Base-by-base conservation (phyloP, 306 rosid species). In the Biancaea sappan region DNA sequence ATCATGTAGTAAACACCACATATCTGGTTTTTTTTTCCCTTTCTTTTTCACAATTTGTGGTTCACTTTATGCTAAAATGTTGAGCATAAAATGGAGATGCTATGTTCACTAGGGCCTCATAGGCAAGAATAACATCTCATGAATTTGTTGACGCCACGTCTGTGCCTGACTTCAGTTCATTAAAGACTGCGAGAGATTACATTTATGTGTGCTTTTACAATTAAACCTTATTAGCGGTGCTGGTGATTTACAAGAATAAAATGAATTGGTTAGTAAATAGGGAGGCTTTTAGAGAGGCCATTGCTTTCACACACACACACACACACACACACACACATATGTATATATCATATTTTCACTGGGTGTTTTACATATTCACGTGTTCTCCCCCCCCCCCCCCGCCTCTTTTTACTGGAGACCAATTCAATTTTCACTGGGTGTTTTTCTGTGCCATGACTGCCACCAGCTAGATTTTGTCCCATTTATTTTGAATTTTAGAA, bases 51-150 rank as follows among this genome's bases (percentile, higher is more conserved):
- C 37, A 34, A 50, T 56, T 48, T 64, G 50, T 72, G 24, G 61
- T 35, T 53, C 11, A 8, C 70, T 31, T 72, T 52, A 67, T 69
- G 80, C 48, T 56, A 32, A 46, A 43, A 53, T n/a, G 12, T 44
- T 52, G 43, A 68, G 13, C 24, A 46, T 50, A 18, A 37, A 8
- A 25, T 14, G 58, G 52, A 5, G 13, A 73, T 16, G 31, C 41
- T 25, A 13, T 67, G 69, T 59, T 57, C 65, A 25, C 57, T 41
- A 71, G 21, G 48, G 28, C 38, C 35, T 16, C 71, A 47, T 76
- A 16, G 71, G 63, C 14, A 69, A 62, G 41, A 70, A 66, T 62
- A 52, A 58, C 40, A 63, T 57, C 68, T 63, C 74, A 26, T 38
- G 71, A 38, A 48, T 32, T 58, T 37, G 19, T 69, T 43, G 38